These are phyloP conservation scores for Aspergillus spinulosporus DNA, from an alignment of 2,329 filamentous ascomycete genomes.

Conservation along the genomic window DNA sequence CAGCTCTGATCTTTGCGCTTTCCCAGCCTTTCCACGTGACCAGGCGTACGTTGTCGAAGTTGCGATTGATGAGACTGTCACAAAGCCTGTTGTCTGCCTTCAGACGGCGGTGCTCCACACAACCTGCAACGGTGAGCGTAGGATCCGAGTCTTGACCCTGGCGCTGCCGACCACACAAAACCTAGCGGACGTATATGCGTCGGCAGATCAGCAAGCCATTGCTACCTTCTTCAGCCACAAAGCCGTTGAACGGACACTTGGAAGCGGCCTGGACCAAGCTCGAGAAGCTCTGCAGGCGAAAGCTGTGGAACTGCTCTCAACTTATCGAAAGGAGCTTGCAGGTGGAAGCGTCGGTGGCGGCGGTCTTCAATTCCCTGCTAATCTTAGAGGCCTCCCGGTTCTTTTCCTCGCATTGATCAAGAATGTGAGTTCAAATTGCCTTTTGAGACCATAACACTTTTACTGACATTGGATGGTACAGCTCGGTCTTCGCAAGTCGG, in stretches of 20 bases:
- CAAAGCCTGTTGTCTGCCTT: constrained; percentile 87
- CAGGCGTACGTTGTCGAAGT: constrained; percentile 98
- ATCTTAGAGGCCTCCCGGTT: constrained; percentile 82
- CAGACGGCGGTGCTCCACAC: constrained; percentile 95
- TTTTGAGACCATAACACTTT: constrained; percentile 1
- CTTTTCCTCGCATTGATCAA: constrained; percentile 95
- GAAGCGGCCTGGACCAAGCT: constrained; percentile 83
- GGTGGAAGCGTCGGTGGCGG: constrained; percentile 92
- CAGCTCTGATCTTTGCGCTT: constrained; percentile 94
- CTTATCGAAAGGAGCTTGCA: constrained; percentile 94
- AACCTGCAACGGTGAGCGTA: constrained; percentile 93
- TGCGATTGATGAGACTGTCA: constrained; percentile 91
- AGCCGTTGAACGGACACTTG: constrained; percentile 85
- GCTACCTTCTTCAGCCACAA: constrained; percentile 96
- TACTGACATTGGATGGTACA: constrained; percentile 35
- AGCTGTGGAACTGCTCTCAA: constrained; percentile 86
- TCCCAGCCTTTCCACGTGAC: constrained; percentile 95
- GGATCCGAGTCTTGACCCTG: constrained; percentile 91
- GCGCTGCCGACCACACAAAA: constrained; percentile 90
- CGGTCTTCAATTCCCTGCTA: constrained; percentile 89
- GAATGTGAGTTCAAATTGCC: constrained; percentile 63
- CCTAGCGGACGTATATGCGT: constrained; percentile 88
- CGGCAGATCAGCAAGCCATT: constrained; percentile 90
- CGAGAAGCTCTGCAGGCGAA: constrained; percentile 89
- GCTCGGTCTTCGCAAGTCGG: constrained; percentile 82